A percentile compares a stretch with the other conserved stretches of the same genome.
Evolutionary conservation across 2,329 filamentous ascomycete species (phyloP).

Genomic region (Xylariaceae sp.): DNA sequence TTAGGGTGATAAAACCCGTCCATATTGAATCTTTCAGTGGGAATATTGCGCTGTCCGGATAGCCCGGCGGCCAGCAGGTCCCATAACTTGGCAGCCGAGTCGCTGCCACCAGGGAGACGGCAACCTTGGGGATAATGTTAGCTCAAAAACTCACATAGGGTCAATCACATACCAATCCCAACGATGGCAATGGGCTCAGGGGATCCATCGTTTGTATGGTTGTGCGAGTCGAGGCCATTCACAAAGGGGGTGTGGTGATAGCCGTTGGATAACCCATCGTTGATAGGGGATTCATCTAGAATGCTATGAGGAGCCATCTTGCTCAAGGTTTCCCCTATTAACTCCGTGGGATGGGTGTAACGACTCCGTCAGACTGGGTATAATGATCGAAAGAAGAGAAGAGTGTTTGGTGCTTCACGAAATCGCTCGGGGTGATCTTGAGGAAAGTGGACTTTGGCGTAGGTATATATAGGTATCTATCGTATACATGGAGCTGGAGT

Average conservation of each 20-base stretch:
- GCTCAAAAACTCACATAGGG: background rate
- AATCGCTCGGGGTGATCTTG: background rate
- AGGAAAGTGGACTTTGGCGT: background rate
- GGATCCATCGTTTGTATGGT: background rate
- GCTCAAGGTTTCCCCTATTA: background rate
- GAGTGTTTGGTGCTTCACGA: background rate
- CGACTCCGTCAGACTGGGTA: background rate
- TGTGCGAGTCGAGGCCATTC: background rate
- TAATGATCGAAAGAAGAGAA: background rate
- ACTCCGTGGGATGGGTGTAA: too few species aligned
- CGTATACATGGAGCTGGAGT: background rate
- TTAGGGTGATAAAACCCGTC: slow-evolving; percentile 9
- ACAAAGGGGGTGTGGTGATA: background rate
- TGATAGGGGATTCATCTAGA: background rate
- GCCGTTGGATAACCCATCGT: background rate
- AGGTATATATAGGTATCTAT: background rate
- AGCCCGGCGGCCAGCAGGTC: background rate
- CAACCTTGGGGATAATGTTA: background rate
- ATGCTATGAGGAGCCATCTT: background rate
- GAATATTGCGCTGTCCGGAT: background rate
- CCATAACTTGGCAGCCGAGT: background rate
- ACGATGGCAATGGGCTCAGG: background rate
- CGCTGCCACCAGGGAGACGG: background rate
- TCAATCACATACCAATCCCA: background rate
- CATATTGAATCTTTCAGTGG: slow-evolving; percentile 6